Conservation (phyloP, 345 rosid genomes). For the Lagerstroemia speciosa region DNA sequence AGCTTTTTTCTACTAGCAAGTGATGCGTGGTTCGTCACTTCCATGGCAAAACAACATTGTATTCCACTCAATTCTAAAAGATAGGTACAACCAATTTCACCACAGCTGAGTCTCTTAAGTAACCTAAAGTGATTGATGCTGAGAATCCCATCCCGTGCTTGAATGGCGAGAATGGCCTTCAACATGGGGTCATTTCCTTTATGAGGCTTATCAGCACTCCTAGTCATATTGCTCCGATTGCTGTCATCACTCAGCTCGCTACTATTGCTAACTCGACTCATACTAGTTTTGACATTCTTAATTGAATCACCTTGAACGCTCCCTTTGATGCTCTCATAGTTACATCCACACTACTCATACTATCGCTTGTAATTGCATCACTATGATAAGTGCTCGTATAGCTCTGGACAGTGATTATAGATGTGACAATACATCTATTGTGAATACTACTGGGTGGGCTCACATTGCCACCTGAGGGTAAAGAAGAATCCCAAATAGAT, state of each 20-base stretch:
- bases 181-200: conserved; percentile 97
- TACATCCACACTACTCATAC: conserved; percentile 61
- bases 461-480: conserved; percentile 83
- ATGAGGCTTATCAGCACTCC: conserved; percentile 88
- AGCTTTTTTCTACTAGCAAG: conserved; percentile 90
- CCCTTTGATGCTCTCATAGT: conserved; percentile 54
- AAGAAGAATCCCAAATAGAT: conserved; percentile 92
- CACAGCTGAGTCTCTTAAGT: conserved; percentile 89
- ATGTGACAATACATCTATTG: conserved; percentile 53
- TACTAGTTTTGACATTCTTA: conserved; percentile 74
- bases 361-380: conserved; percentile 62
- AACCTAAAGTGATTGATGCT: conserved; percentile 94
- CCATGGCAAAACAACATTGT: conserved; percentile 84
- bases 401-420: conserved; percentile 80
- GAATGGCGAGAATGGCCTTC: conserved; percentile 81
- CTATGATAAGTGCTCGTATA: conserved; percentile 45
- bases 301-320: conserved; percentile 67
- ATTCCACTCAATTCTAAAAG: conserved; percentile 88
- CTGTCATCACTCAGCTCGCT: conserved; percentile 91
- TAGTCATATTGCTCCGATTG: conserved; percentile 86
- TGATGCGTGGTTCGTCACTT: conserved; percentile 97
- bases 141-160: conserved; percentile 73
- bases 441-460: conserved; percentile 86
- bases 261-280: conserved; percentile 72
- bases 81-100: conserved; percentile 95